phyloP scores from a whole-genome alignment of 129 eudicot genomes.

The Logfia minima region DNA sequence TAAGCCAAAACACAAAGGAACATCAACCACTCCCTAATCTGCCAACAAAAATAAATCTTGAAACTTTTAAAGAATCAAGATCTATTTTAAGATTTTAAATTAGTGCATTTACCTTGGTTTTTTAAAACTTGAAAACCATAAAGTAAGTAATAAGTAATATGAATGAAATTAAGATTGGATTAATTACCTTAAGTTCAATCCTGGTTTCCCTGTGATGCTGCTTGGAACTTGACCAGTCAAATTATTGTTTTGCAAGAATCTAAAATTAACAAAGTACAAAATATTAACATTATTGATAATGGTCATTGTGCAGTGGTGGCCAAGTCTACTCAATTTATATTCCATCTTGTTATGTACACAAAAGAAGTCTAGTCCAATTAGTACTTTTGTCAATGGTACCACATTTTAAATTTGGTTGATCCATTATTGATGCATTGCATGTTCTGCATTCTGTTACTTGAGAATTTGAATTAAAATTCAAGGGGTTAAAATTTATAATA shows the following conservation, averaged over 20 bases:
- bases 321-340: slow-evolving; percentile 12
- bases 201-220: slow-evolving; percentile 49
- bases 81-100: not conserved
- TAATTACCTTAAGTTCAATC: slow-evolving; percentile 53
- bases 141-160: not conserved
- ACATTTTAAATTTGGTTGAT: not conserved
- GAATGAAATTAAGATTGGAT: slow-evolving; percentile 3
- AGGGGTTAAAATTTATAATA: too few species aligned
- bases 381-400: slow-evolving; percentile 25
- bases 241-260: slow-evolving; percentile 76
- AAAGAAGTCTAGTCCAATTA: slow-evolving; percentile 15
- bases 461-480: not conserved
- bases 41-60: not conserved
- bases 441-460: not conserved
- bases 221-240: slow-evolving; percentile 72
- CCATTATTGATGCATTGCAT: not conserved
- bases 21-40: slow-evolving; percentile 4
- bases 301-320: not conserved
- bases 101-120: not conserved
- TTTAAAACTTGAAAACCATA: not conserved
- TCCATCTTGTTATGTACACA: slow-evolving; percentile 15
- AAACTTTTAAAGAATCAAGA: not conserved
- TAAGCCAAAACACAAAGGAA: slow-evolving; percentile 14
- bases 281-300: not conserved
- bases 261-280: slow-evolving; percentile 22